Conservation (phyloP, 1,284 basidiomycete species). For the Puccinia novopanici region DNA sequence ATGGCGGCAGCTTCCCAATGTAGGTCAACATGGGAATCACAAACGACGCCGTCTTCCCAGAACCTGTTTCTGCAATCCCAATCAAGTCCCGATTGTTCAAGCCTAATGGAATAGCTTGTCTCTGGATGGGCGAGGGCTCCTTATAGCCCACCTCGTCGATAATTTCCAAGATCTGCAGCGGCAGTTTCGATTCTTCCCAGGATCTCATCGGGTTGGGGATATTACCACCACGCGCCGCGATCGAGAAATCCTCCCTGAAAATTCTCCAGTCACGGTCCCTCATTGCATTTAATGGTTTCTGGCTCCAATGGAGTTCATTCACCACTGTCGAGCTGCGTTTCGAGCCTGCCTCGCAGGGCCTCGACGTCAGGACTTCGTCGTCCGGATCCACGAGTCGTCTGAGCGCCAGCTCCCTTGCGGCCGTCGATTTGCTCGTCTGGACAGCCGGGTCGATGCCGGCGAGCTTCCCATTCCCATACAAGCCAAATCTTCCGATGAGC, state of each 20-base stretch:
- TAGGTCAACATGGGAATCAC: too few relatives aligned
- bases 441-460: constrained; percentile 45
- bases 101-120: too few relatives aligned
- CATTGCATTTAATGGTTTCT: constrained; percentile 92
- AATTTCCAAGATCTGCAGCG: too few relatives aligned
- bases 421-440: constrained; percentile 1
- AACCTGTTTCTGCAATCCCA: not conserved
- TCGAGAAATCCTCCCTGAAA: constrained; percentile 97
- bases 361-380: constrained; percentile 42
- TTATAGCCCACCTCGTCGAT: too few relatives aligned
- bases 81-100: too few relatives aligned
- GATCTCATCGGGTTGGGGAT: constrained; percentile 89
- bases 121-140: too few relatives aligned
- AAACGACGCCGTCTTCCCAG: too few relatives aligned
- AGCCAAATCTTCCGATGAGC: constrained; percentile 34
- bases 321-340: constrained; percentile 64
- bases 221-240: constrained; percentile 80
- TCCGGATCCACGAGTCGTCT: constrained; percentile 16
- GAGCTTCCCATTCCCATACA: constrained; percentile 49
- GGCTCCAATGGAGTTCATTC: constrained; percentile 76
- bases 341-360: constrained; percentile 32
- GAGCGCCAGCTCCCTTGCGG: not conserved
- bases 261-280: constrained; percentile 98
- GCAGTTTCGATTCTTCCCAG: constrained; percentile 62
- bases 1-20: constrained; percentile 54